A percentile compares a stretch with the other conserved stretches of the same genome.
Conservation (phyloP, 208 protist genomes). For the Leishmania amazonensis region DNA sequence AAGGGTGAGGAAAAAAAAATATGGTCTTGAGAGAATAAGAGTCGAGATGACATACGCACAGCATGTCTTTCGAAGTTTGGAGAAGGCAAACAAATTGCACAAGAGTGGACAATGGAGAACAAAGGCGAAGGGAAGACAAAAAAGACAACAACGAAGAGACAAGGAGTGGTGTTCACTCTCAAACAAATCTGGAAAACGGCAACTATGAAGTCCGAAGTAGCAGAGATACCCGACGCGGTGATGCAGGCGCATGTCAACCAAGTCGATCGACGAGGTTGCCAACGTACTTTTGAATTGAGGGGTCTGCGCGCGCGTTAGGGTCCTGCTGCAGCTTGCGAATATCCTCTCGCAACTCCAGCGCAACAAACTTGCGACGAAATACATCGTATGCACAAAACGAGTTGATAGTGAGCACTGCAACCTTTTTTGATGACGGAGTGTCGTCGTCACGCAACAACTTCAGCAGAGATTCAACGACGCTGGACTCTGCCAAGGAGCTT, state of each 20-base stretch:
- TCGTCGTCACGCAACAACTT: slow-evolving; percentile 75
- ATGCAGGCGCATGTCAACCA: slow-evolving; percentile 7
- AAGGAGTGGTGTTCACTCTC: neutral
- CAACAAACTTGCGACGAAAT: slow-evolving; percentile 66
- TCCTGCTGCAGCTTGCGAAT: slow-evolving; percentile 64
- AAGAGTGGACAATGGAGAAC: neutral
- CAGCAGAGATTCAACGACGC: slow-evolving; percentile 76
- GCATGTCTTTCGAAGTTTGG: neutral
- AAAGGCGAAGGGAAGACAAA: neutral
- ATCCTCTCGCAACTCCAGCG: slow-evolving; percentile 49
- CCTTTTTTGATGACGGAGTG: slow-evolving; percentile 65
- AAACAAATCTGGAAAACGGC: slow-evolving; percentile 5
- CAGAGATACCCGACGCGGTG: slow-evolving; percentile 7
- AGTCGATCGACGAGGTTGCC: slow-evolving; percentile 26
- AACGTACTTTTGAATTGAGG: slow-evolving; percentile 81
- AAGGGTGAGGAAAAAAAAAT: no score
- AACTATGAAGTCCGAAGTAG: slow-evolving; percentile 16
- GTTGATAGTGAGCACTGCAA: slow-evolving; percentile 89
- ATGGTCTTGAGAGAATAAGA: neutral
- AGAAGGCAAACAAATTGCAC: neutral
- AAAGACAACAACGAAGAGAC: no score
- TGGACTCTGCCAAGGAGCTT: slow-evolving; percentile 55
- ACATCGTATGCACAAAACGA: slow-evolving; percentile 91
- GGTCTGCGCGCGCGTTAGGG: slow-evolving; percentile 36
- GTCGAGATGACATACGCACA: neutral